These are phyloP conservation scores for Stereum hirsutum DNA, from an alignment of 1,284 basidiomycete genomes.

Conservation along the genomic window DNA sequence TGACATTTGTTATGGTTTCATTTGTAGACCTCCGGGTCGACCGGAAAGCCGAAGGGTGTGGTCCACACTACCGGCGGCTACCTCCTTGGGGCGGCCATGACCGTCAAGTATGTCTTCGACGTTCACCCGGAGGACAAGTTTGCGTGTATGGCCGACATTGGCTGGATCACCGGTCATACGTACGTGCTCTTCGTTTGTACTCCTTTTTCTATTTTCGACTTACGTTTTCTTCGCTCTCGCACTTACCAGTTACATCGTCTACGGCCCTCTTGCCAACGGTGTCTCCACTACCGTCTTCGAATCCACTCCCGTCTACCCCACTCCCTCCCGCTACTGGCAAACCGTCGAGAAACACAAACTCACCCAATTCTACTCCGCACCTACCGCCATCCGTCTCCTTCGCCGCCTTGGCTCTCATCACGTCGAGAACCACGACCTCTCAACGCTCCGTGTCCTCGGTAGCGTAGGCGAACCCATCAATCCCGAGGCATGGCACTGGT, in stretches of 20 bases:
- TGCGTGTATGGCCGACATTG: slow-evolving; percentile 98
- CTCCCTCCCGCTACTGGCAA: slow-evolving; percentile 95
- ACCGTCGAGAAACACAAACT: slow-evolving; percentile 89
- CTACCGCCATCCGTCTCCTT: slow-evolving; percentile 89
- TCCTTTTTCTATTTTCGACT: background rate
- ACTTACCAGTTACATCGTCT: slow-evolving; percentile 75
- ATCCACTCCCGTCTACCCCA: slow-evolving; percentile 95
- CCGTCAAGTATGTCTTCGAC: slow-evolving; percentile 97
- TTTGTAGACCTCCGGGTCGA: slow-evolving; percentile 83
- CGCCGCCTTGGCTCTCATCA: slow-evolving; percentile 85
- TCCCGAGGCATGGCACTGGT: slow-evolving; percentile 99
- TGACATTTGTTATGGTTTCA: background rate
- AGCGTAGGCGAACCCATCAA: slow-evolving; percentile 98
- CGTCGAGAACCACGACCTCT: slow-evolving; percentile 81
- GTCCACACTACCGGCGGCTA: slow-evolving; percentile 95
- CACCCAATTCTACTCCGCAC: slow-evolving; percentile 92
- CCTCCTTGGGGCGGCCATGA: slow-evolving; percentile 81
- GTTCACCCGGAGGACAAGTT: slow-evolving; percentile 89
- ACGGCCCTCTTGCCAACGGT: slow-evolving; percentile 90
- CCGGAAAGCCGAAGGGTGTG: slow-evolving; percentile 96
- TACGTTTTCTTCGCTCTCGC: background rate
- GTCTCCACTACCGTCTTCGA: slow-evolving; percentile 94
- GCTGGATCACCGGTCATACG: slow-evolving; percentile 99
- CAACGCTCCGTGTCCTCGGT: slow-evolving; percentile 81
- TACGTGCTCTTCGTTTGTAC: slow-evolving; percentile 23